phyloP scores from a whole-genome alignment of 306 rosid genomes.

The Rosa rugosa region DNA sequence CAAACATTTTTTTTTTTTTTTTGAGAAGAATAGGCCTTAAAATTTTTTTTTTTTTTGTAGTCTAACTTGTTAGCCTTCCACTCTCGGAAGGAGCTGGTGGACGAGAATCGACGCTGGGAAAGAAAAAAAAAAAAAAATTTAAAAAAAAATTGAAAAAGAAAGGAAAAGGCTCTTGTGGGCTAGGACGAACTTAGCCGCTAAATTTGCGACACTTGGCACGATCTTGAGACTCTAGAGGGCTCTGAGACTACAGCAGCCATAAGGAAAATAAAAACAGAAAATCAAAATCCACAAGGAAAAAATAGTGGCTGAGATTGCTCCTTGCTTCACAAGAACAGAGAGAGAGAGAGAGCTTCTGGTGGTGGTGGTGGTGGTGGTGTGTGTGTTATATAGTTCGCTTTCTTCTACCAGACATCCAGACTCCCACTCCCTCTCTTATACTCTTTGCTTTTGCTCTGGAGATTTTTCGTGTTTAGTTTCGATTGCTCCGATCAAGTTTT shows the following conservation, averaged over 20 bases:
- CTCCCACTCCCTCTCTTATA: slow-evolving; percentile 8
- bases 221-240: slow-evolving; percentile 12
- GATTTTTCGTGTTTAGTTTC: background rate
- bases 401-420: background rate
- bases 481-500: slow-evolving; percentile 27
- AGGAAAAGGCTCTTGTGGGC: slow-evolving; percentile 44
- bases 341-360: slow-evolving; percentile 30
- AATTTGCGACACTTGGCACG: slow-evolving; percentile 42
- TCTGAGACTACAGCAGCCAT: slow-evolving; percentile 37
- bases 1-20: no score
- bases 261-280: slow-evolving; percentile 16
- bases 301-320: slow-evolving; percentile 88
- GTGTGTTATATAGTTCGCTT: background rate
- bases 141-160: slow-evolving; percentile 34
- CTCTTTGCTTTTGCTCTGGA: background rate
- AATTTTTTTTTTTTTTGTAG: no score
- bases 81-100: slow-evolving; percentile 65
- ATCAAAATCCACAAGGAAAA: slow-evolving; percentile 42
- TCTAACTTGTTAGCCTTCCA: slow-evolving; percentile 20
- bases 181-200: slow-evolving; percentile 36
- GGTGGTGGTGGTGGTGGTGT: background rate
- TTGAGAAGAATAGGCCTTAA: no score
- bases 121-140: no score
- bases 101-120: slow-evolving; percentile 42
- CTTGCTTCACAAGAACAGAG: slow-evolving; percentile 22